A percentile compares a stretch with the other conserved stretches of the same genome.
Conservation (phyloP, 2,329 filamentous ascomycete species). For the Nectriaceae sp. region DNA sequence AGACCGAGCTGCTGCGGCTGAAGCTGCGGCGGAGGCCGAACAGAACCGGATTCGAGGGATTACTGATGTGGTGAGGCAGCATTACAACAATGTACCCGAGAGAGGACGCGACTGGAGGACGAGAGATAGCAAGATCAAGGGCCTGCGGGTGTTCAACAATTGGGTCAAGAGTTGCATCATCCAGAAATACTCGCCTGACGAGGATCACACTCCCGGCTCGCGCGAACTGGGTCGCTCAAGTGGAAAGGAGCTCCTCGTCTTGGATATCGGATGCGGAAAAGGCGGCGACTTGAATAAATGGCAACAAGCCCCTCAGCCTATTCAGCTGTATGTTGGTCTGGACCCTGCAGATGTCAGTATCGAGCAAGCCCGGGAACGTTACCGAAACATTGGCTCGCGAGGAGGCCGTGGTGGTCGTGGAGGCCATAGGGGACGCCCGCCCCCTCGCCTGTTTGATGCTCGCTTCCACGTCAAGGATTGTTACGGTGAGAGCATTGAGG, state of each 20-base stretch:
- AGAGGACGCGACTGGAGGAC: constrained; percentile 92
- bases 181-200: constrained; percentile 88
- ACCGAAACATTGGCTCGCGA: constrained; percentile 68
- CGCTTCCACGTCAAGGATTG: constrained; percentile 92
- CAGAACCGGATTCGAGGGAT: constrained; percentile 53
- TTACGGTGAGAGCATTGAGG: constrained; percentile 80
- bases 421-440: constrained; percentile 49
- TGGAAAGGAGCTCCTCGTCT: constrained; percentile 70
- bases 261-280: constrained; percentile 96
- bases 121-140: constrained; percentile 93
- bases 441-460: constrained; percentile 72
- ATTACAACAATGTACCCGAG: constrained; percentile 96
- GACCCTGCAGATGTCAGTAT: constrained; percentile 94
- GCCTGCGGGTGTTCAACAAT: constrained; percentile 93
- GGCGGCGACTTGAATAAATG: constrained; percentile 95
- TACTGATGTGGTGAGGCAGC: constrained; percentile 84
- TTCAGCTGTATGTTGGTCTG: constrained; percentile 91
- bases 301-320: constrained; percentile 87
- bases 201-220: constrained; percentile 67
- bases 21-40: constrained; percentile 38
- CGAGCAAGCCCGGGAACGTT: constrained; percentile 84
- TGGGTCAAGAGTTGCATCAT: constrained; percentile 99
- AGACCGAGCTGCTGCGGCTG: constrained; percentile 44
- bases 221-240: constrained; percentile 53
- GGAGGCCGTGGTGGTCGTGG: constrained; percentile 57